phyloP scores from a whole-genome alignment of 2,329 filamentous ascomycete species.

The Ilyonectria robusta region DNA sequence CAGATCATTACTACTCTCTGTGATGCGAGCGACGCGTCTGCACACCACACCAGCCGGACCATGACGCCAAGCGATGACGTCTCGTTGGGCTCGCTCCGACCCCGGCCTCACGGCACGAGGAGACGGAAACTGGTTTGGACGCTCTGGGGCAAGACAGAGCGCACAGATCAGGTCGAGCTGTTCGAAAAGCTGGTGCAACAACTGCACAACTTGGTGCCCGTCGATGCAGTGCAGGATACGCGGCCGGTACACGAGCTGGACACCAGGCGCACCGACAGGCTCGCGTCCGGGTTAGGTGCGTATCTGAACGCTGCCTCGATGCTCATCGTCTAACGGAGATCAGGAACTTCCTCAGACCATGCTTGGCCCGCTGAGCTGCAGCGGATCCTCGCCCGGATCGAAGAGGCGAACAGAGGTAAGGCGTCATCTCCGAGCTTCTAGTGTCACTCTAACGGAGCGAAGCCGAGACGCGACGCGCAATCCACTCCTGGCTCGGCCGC shows the following conservation, averaged over 20 bases:
- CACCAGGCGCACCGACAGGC: not conserved
- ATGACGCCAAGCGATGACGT: not conserved
- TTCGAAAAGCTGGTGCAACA: slow-evolving; percentile 19
- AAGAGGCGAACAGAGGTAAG: slow-evolving; percentile 3
- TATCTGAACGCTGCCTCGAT: slow-evolving; percentile 10
- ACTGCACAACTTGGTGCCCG: slow-evolving; percentile 8
- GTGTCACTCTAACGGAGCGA: not conserved
- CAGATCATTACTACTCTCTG: not conserved
- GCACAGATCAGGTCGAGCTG: slow-evolving; percentile 15
- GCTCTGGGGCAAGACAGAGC: slow-evolving; percentile 14
- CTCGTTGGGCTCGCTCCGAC: not conserved
- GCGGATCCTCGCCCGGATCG: slow-evolving; percentile 1
- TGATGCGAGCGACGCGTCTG: not conserved
- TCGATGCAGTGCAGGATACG: slow-evolving; percentile 12
- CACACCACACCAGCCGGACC: not conserved
- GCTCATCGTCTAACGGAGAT: not conserved
- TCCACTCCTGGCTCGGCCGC: slow-evolving; percentile 12
- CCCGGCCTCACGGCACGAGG: slow-evolving; percentile 1
- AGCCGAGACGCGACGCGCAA: slow-evolving; percentile 3
- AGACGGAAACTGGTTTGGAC: slow-evolving; percentile 11
- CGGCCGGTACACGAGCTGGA: slow-evolving; percentile 3
- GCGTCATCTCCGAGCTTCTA: not conserved
- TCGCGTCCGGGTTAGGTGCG: slow-evolving; percentile 8
- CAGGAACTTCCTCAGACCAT: slow-evolving; percentile 4
- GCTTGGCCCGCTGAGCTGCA: slow-evolving; percentile 2